Percentiles rank a stretch among this genome's conserved stretches.
phyloP scores from a whole-genome alignment of 352 stramenopile genomes.

The Phytophthora europaea region DNA sequence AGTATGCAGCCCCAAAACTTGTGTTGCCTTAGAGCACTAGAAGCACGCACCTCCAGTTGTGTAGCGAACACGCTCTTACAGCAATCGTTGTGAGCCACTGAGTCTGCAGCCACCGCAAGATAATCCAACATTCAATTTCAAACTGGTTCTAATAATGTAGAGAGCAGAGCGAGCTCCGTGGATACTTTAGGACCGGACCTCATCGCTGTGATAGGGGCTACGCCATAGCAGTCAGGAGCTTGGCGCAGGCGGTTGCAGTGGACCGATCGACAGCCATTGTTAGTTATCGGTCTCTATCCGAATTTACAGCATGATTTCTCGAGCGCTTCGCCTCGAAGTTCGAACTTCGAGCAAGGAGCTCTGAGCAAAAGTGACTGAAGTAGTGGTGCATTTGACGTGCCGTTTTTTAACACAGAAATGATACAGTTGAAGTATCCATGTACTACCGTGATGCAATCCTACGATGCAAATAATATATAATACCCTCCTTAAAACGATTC shows the following conservation, averaged over 20 bases:
- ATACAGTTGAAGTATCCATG: constrained; percentile 4
- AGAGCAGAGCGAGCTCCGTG: neutral
- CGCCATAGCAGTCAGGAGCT: neutral
- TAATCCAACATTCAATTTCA: neutral
- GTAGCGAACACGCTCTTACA: too few species aligned
- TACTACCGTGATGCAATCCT: neutral
- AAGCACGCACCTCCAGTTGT: too few species aligned
- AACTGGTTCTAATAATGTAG: neutral
- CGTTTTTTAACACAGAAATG: neutral
- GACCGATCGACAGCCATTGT: neutral
- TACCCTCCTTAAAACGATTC: too few species aligned
- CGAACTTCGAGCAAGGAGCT: too few species aligned
- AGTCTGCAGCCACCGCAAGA: neutral
- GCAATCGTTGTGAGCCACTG: too few species aligned
- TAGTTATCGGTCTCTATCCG: neutral
- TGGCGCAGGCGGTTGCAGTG: neutral
- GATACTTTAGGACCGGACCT: neutral
- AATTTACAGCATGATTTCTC: neutral
- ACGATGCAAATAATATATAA: neutral
- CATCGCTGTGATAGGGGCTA: too few species aligned
- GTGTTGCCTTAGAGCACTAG: too few species aligned
- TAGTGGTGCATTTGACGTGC: neutral
- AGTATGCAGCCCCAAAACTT: too few species aligned
- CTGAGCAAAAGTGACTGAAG: neutral
- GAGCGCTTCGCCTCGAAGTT: too few species aligned